Percentiles rank a stretch among this genome's conserved stretches.
Conservation (phyloP, 441 rosid genomes). For the Pelargonium cotyledonis region DNA sequence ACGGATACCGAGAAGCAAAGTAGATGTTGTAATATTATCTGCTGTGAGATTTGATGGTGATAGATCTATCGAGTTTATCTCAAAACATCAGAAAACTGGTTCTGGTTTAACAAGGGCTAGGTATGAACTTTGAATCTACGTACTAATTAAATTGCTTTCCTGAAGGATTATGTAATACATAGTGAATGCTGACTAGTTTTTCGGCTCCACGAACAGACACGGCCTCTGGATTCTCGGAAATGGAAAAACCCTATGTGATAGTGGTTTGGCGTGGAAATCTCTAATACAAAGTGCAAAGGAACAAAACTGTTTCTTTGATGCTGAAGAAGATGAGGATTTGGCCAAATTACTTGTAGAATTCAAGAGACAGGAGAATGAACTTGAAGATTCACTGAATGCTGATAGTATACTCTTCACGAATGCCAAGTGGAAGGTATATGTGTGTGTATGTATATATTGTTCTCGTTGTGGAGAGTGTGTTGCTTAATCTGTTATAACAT, state of each 20-base stretch:
- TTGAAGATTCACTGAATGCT: conserved; percentile 30
- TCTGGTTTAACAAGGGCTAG: conserved; percentile 38
- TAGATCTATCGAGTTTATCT: conserved; percentile 28
- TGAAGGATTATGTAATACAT: background rate
- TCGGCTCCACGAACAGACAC: conserved; percentile 21
- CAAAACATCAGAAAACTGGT: conserved; percentile 29
- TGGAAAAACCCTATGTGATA: conserved; percentile 24
- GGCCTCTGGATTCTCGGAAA: conserved; percentile 44
- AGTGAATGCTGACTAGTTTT: background rate
- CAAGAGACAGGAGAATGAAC: conserved; percentile 30
- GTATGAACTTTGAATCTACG: conserved; percentile 12
- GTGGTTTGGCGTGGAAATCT: conserved; percentile 30
- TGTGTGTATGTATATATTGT: background rate
- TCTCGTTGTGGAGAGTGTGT: background rate
- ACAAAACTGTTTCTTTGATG: conserved; percentile 41
- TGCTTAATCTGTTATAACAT: background rate
- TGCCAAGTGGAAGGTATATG: conserved; percentile 42
- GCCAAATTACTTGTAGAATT: conserved; percentile 26
- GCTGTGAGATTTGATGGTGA: conserved; percentile 34
- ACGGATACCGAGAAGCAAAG: conserved; percentile 44
- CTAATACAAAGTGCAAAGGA: conserved; percentile 31
- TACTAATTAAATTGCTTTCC: background rate
- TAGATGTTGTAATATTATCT: conserved; percentile 38
- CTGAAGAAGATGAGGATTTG: conserved; percentile 35
- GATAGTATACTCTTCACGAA: conserved; percentile 27